Base-by-base conservation (phyloP, 1,139 yeast species). In the Yamadazyma kanchanaburiensis region DNA sequence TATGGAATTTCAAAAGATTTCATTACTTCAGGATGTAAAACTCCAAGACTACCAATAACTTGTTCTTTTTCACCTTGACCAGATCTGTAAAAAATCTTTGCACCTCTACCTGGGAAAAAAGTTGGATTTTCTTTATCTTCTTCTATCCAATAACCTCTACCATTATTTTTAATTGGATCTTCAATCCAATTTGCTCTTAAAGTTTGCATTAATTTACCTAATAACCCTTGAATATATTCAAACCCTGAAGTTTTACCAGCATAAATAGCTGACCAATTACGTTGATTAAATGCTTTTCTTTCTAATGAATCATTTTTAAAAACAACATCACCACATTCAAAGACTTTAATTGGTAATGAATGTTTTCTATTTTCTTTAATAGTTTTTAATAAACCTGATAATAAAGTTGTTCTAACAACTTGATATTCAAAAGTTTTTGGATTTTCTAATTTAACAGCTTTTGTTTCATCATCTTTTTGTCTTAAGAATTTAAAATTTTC, bases 51-150 rank as follows among this genome's bases (percentile, higher is more conserved):
- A 44, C 99, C 99, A 49, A 94, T 74, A 31, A 67, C 75, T 42
- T 69, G 60, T 16, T 69, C 72, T 25, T 71, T 63, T 16, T 59
- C 80, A 35, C 77, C 82, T 40, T 75, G 74, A 37, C 64, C 70
- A 35, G 72, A 63, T 64, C 95, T 77, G 66, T 79, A 84, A 60
- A 72, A 75, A 38, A 94, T 73, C 50, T 75, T 79, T 29, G 98
- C 98, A 39, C 96, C 97, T 69, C 98, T 82, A 28, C 97, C 98
- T 25, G 96, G 95, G 83, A 94, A 91, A 64, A 74, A 94, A 37
- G 94, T 84, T 30, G 77, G 67, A 52, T 79, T 72, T 22, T 71
- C 70, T 34, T 64, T 67, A 49, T 81, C 88, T 51, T 80, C 80
- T 53, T 77, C 85, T 39, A 83, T 81, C 91, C 91, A 84, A 63